Evolutionary conservation across 805 yeast species (phyloP), one percentile per base, ranked within the genome.

Genomic region (Saccharomycopsis vini): DNA sequence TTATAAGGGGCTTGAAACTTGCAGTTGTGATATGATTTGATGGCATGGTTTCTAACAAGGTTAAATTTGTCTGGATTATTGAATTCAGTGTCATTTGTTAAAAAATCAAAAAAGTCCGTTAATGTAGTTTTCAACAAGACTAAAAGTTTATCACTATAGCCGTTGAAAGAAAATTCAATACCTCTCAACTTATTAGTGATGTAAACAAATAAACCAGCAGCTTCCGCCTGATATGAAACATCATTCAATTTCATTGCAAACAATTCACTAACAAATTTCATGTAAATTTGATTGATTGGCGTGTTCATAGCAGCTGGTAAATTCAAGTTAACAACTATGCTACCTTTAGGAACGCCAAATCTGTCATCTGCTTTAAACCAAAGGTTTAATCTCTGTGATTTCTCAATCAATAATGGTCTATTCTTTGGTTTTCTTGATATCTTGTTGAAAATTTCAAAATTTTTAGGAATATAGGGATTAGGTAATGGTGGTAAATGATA

Each of bases 361-460:
- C 80, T 77, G 52, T 90, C 95, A 63, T 90, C 95, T 54, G 81
- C 81, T 59, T 90, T 90, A 60, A 69, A 85, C 97, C 97, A 90
- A 30, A 85, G 64, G 53, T 78, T 79, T 6, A 22, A 29, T 31
- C 69, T 61, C 39, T 68, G 68, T 12, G 70, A 62, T 37, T 71
- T 68, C 37, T 72, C 68, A 46, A 71, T 62, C 44, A 92, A 62
- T 33, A 87, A 64, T 30, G 66, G 66, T 1, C 97, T 96, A 23
- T 68, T 68, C 7, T 55, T 24, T 1, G 36, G n/a, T 20, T 39
- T 29, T 9, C 43, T 28, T 13, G 36, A 22, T 12, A n/a, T 33
- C 20, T 64, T 54, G 45, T 69, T 71, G 31, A 68, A 67, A 6
- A 88, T 81, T 2, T 71, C 66, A 55, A 92, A 88, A 56, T 86